phyloP scores from a whole-genome alignment of 2,329 filamentous ascomycete genomes.

The Trichophyton schoenleinii region DNA sequence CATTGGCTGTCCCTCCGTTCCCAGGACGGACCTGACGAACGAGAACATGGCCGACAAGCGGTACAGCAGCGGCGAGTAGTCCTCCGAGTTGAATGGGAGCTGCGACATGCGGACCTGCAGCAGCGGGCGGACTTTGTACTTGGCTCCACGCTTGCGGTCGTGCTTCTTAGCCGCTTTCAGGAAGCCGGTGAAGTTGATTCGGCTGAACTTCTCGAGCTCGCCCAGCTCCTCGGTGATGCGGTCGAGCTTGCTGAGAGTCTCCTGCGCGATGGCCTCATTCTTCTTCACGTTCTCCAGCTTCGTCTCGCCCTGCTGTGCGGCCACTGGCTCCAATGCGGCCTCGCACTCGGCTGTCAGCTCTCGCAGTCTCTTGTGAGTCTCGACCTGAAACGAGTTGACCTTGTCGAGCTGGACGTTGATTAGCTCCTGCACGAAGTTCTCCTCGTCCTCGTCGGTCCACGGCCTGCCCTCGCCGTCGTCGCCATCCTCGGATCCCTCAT shows the following conservation, averaged over 20 bases:
- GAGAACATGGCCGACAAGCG: slow-evolving; percentile 89
- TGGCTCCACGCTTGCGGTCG: slow-evolving; percentile 76
- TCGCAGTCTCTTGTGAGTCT: slow-evolving; percentile 67
- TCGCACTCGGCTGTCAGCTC: slow-evolving; percentile 65
- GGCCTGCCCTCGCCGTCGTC: slow-evolving; percentile 42
- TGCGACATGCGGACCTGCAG: slow-evolving; percentile 81
- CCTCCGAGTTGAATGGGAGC: slow-evolving; percentile 88
- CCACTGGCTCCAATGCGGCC: slow-evolving; percentile 49
- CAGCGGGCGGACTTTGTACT: slow-evolving; percentile 81
- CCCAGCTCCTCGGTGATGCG: slow-evolving; percentile 64
- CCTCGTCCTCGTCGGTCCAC: slow-evolving; percentile 93
- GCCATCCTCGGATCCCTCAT: slow-evolving; percentile 39
- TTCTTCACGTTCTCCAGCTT: slow-evolving; percentile 30
- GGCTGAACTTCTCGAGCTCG: slow-evolving; percentile 88
- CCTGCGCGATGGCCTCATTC: slow-evolving; percentile 45
- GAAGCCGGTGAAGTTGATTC: slow-evolving; percentile 94
- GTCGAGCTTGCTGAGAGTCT: slow-evolving; percentile 70
- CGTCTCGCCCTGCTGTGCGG: slow-evolving; percentile 26
- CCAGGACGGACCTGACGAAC: slow-evolving; percentile 70
- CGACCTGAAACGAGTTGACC: slow-evolving; percentile 76
- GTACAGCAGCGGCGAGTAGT: slow-evolving; percentile 80
- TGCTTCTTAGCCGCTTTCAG: slow-evolving; percentile 99
- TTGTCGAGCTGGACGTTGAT: slow-evolving; percentile 92
- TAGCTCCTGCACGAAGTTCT: slow-evolving; percentile 84
- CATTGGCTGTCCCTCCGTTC: slow-evolving; percentile 34